Base-by-base conservation (phyloP, 768 basidiomycete genomes). In the Dentipellis sp. region DNA sequence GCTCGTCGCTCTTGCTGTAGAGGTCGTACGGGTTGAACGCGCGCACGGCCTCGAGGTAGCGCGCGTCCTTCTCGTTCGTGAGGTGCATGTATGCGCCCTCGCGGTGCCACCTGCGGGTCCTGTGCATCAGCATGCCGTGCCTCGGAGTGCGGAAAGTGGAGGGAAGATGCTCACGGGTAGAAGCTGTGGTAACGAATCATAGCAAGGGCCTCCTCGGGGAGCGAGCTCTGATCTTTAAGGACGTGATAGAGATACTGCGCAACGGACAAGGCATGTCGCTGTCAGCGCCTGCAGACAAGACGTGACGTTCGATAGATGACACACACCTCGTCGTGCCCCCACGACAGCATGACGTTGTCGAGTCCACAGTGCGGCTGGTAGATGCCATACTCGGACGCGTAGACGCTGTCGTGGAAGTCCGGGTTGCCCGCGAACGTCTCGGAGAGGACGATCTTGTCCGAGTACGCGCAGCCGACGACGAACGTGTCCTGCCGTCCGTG, bases 111-210 rank as follows among this genome's bases (percentile, higher is more conserved):
- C 81, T 81, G 61, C 2, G 42, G 17, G 22, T 22, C 10, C 1
- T 12, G n/a, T 10, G 38, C 39, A 17, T 58, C 14, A 57, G 10
- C 11, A 34, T 10, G 3, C 52, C 50, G 29, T 16, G 19, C 35
- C 21, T 1, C 23, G 45, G 29, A 29, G 29, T 6, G 29, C 6
- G 29, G 37, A 22, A 4, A 16, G 16, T 36, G 22, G 10, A 12
- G 16, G 22, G 12, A 16, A 51, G 17, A 36, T 10, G 68, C 80
- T 52, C 63, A 82, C 70, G 93, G 92, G 72, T 94, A 95, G 77
- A 94, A 95, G 64, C 87, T 90, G 72, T 94, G 93, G 68, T 91
- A 95, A 35, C 93, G 83, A 65, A 95, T 91, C 92, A 95, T 95
- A 8, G 87, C 84, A 29, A 95, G 75, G 0, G 79, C 92, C 62